phyloP scores from a whole-genome alignment of 768 basidiomycete species.

The Albatrellus ellisii region DNA sequence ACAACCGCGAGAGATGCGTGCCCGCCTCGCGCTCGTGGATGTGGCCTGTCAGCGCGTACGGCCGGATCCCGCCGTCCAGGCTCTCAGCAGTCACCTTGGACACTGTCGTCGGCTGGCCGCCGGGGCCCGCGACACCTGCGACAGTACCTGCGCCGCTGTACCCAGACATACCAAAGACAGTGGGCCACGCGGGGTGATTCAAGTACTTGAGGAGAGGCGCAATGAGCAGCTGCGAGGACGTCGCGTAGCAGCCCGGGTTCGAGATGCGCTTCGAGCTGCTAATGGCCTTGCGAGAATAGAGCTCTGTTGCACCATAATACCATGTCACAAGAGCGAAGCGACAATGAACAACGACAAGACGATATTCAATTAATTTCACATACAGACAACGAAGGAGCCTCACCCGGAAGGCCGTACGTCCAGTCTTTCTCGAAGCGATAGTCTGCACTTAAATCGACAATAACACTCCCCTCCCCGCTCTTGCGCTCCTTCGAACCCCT shows the following conservation, averaged over 20 bases:
- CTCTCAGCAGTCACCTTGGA: slow-evolving; percentile 75
- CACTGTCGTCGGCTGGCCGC: slow-evolving; percentile 58
- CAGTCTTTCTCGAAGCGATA: slow-evolving; percentile 90
- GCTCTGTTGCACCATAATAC: slow-evolving; percentile 50
- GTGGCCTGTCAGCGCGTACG: slow-evolving; percentile 91
- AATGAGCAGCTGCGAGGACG: slow-evolving; percentile 81
- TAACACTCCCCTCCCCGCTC: slow-evolving; percentile 45
- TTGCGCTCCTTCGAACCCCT: slow-evolving; percentile 47
- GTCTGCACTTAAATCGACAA: slow-evolving; percentile 91
- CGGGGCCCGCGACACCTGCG: slow-evolving; percentile 42
- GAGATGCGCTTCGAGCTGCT: slow-evolving; percentile 74
- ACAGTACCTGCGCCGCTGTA: slow-evolving; percentile 94
- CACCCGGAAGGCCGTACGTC: slow-evolving; percentile 98
- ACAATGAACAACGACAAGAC: slow-evolving; percentile 21
- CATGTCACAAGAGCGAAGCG: slow-evolving; percentile 10
- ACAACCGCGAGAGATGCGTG: slow-evolving; percentile 60
- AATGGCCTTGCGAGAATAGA: slow-evolving; percentile 67
- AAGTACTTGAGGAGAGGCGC: slow-evolving; percentile 78
- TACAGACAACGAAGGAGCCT: slow-evolving; percentile 34
- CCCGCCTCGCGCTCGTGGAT: slow-evolving; percentile 97
- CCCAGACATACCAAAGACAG: slow-evolving; percentile 87
- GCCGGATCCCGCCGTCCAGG: slow-evolving; percentile 61
- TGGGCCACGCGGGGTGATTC: slow-evolving; percentile 46
- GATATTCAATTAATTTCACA: slow-evolving; percentile 22
- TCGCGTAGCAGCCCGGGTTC: slow-evolving; percentile 97